phyloP scores from a whole-genome alignment of 176 grass and related monocot species.

The Oryza punctata region DNA sequence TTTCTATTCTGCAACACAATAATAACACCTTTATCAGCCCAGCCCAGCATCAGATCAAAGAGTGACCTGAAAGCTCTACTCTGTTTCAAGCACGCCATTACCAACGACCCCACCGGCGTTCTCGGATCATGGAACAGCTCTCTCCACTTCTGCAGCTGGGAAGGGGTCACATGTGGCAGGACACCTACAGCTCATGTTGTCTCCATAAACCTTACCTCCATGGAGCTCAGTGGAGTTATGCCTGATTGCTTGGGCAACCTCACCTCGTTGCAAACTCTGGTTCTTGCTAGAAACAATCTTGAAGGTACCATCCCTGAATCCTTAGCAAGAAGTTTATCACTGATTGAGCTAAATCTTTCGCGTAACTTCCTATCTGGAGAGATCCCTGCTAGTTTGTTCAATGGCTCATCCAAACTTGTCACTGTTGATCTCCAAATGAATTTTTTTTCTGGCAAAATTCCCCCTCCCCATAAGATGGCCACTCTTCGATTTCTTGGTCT shows the following conservation, averaged over 20 bases:
- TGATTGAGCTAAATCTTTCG: slow-evolving; percentile 21
- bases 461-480: not conserved
- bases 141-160: slow-evolving; percentile 48
- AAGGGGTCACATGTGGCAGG: slow-evolving; percentile 41
- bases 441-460: not conserved
- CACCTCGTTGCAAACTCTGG: slow-evolving; percentile 29
- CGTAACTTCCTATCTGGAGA: slow-evolving; percentile 14
- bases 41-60: slow-evolving; percentile 20
- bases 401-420: slow-evolving; percentile 17
- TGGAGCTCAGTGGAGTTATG: slow-evolving; percentile 18
- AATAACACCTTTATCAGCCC: not conserved
- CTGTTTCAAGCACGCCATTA: slow-evolving; percentile 48
- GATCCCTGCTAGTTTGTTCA: slow-evolving; percentile 34
- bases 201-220: slow-evolving; percentile 36
- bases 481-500: slow-evolving; percentile 11
- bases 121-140: slow-evolving; percentile 34
- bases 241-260: slow-evolving; percentile 22
- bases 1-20: slow-evolving; percentile 1
- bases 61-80: slow-evolving; percentile 44
- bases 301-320: slow-evolving; percentile 39
- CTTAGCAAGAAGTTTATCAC: not conserved
- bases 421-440: not conserved
- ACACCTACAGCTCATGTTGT: slow-evolving; percentile 14
- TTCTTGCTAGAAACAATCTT: not conserved
- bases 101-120: not conserved